Base-by-base conservation (phyloP, 441 rosid genomes). In the Brassica balearica region DNA sequence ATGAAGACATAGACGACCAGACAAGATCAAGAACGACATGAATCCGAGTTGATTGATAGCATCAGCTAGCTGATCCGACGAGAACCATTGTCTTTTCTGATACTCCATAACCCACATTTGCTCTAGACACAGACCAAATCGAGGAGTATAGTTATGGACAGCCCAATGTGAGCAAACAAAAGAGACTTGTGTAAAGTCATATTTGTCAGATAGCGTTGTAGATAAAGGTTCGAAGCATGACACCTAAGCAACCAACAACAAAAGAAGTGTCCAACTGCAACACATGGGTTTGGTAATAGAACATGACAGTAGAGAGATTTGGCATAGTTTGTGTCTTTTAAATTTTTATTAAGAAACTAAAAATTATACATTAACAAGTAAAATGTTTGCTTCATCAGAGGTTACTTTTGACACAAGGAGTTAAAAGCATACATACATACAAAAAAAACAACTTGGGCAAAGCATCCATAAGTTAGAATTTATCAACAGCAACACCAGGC, bases 21-120 rank as follows among this genome's bases (percentile, higher is more conserved):
- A 95, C 81, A 93, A 83, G 77, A 95, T 91, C 77, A 95, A 85
- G 88, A 95, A 95, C 12, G 98, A 95, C 97, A 95, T 87, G 86
- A 91, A 78, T 83, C 93, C 91, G 87, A 93, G 88, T 86, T 95
- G 98, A 86, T 93, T 93, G 84, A 95, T 63, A 53, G 94, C 97
- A 82, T 95, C 99, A 53, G 85, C 82, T 48, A 71, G 98, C 99
- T 71, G 96, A 95, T 80, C 99, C 99, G 17, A 74, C 84, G 12
- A 93, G 86, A 81, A 93, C 97, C 93, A 94, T 86, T 69, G 82
- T 84, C 87, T 87, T 95, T 74, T 93, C 97, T 34, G 98, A 89
- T 69, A 95, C 81, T 74, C 95, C 91, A 3, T 81, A 88, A 14
- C 80, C 81, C 73, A 86, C 79, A 77, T 85, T 89, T 68, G 78